These are phyloP conservation scores for Aspergillus sp. DNA, from an alignment of 2,329 filamentous ascomycete genomes.

Conservation along the genomic window DNA sequence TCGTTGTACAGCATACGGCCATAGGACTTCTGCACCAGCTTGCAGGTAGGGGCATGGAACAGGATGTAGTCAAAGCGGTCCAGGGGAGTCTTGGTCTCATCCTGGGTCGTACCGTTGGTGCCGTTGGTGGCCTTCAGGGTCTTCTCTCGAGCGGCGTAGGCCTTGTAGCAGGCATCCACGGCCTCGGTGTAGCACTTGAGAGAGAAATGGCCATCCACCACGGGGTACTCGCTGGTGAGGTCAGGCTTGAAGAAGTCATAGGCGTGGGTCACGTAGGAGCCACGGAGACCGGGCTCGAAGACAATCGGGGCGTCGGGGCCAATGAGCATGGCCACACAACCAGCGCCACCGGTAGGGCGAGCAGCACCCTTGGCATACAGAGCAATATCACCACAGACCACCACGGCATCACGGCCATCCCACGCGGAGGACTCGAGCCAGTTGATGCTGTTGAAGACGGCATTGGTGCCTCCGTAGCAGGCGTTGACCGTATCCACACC, in stretches of 20 bases:
- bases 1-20: constrained; percentile 83
- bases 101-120: constrained; percentile 47
- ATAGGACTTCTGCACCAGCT: constrained; percentile 82
- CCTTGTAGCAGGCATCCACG: constrained; percentile 77
- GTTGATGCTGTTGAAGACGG: constrained; percentile 78
- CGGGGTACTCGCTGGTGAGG: constrained; percentile 81
- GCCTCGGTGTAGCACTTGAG: constrained; percentile 79
- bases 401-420: constrained; percentile 79
- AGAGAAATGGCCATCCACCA: constrained; percentile 82
- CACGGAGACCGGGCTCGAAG: constrained; percentile 75
- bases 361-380: constrained; percentile 82
- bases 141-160: constrained; percentile 73
- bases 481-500: constrained; percentile 81
- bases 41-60: constrained; percentile 85
- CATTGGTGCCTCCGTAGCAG: constrained; percentile 84
- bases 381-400: constrained; percentile 79
- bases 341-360: constrained; percentile 77
- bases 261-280: constrained; percentile 77
- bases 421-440: constrained; percentile 85
- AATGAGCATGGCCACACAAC: constrained; percentile 74
- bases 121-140: constrained; percentile 51
- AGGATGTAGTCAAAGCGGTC: constrained; percentile 81
- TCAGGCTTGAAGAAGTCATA: constrained; percentile 93
- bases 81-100: constrained; percentile 59
- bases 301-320: constrained; percentile 76